Base-by-base conservation (phyloP, 192 early-diverging fungal species). In the Coemansia sp. region DNA sequence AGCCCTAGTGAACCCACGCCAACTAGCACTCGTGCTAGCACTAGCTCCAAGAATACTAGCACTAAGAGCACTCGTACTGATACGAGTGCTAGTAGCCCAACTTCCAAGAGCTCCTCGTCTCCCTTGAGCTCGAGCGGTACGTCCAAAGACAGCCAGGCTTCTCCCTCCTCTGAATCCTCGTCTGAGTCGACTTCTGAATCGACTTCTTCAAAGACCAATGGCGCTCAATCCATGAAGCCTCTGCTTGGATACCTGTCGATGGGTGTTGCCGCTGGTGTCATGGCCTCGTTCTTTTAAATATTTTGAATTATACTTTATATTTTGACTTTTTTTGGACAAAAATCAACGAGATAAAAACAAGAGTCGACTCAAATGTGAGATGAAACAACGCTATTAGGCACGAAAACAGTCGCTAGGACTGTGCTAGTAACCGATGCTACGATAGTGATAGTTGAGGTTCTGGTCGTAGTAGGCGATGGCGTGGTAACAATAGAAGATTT, bases 221-320 rank as follows among this genome's bases (percentile, higher is more conserved):
- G 11, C 6, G 57, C 57, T 37, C 35, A 59, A 4, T 16, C 32
- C 2, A 33, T 35, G 13, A 59, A 37, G 17, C 33, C 57, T 16
- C 35, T 59, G 10, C 5, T 57, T 38, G 35, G 57, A 59, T 37
- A 37, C 57, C 4, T 59, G 32, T 57, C 55, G 6, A n/a, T 59
- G 11, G 57, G 57, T 16, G 35, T n/a, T 16, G 52, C 52, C 2
- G 30, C 30, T 23, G 32, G 55, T 10, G 57, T 38, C 21, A 35
- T 8, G 1, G 57, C n/a, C 3, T 57, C 57, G 9, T 59, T 59
- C 16, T 59, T 59, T n/a, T 59, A 59, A 32, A 17, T 58, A 49
- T 2, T 49, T 28, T 8, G 2, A 8, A 8, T 9, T 21, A 21
- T 49, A 19, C 7, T 49, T 49, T 19, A 16, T 30, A 55, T 28